A percentile compares a stretch with the other conserved stretches of the same genome.
These are phyloP conservation scores for Keithomyces neogunnii DNA, from an alignment of 2,329 filamentous ascomycete genomes.

Conservation along the genomic window DNA sequence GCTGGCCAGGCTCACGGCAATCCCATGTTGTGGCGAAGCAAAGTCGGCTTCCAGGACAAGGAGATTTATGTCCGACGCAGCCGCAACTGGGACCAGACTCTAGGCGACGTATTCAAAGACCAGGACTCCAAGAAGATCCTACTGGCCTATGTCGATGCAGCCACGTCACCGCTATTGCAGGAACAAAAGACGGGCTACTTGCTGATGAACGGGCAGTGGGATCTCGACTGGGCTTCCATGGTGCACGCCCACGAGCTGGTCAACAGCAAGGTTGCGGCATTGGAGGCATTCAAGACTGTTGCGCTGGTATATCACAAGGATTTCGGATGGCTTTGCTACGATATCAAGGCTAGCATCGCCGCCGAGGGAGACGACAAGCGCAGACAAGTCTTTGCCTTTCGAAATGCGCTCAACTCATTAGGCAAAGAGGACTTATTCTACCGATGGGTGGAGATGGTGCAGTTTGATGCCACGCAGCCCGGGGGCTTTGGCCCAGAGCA, in stretches of 20 bases:
- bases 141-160: slow-evolving; percentile 54
- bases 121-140: slow-evolving; percentile 47
- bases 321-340: slow-evolving; percentile 55
- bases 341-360: slow-evolving; percentile 49
- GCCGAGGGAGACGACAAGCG: slow-evolving; percentile 53
- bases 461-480: slow-evolving; percentile 73
- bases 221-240: slow-evolving; percentile 81
- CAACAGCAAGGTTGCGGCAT: slow-evolving; percentile 47
- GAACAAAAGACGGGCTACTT: slow-evolving; percentile 79
- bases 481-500: slow-evolving; percentile 70
- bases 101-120: slow-evolving; percentile 46
- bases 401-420: slow-evolving; percentile 63
- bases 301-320: slow-evolving; percentile 62
- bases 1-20: slow-evolving; percentile 47
- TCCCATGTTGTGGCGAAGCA: slow-evolving; percentile 65
- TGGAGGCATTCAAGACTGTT: slow-evolving; percentile 63
- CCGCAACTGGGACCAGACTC: slow-evolving; percentile 58
- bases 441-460: slow-evolving; percentile 85
- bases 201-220: slow-evolving; percentile 77
- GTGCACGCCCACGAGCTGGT: slow-evolving; percentile 61
- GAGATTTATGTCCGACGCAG: slow-evolving; percentile 79
- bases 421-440: slow-evolving; percentile 88
- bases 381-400: slow-evolving; percentile 72
- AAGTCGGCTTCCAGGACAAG: slow-evolving; percentile 64
- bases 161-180: slow-evolving; percentile 59